A percentile compares a stretch with the other conserved stretches of the same genome.
Conservation (phyloP, 2,329 filamentous ascomycete genomes). For the Aschersonia sp. region DNA sequence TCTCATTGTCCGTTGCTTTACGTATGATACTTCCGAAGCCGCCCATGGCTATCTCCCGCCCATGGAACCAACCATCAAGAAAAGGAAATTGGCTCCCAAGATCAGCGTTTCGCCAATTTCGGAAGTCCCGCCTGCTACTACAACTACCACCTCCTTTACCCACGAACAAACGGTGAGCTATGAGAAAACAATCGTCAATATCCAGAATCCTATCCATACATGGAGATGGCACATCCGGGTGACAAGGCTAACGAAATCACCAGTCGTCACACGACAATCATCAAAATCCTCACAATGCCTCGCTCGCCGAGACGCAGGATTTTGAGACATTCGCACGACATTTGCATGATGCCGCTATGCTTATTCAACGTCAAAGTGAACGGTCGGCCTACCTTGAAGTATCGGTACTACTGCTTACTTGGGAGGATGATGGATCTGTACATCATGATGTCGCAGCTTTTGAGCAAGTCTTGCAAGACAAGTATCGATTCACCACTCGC, state of each 20-base stretch:
- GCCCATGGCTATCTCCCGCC: constrained; percentile 7
- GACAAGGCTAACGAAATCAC: neutral
- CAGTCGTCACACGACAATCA: constrained; percentile 13
- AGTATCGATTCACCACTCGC: constrained; percentile 46
- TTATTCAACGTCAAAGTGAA: constrained; percentile 50
- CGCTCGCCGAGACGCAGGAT: constrained; percentile 37
- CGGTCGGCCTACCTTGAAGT: constrained; percentile 41
- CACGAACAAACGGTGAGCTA: constrained; percentile 5
- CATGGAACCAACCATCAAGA: constrained; percentile 29
- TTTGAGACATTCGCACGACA: constrained; percentile 55
- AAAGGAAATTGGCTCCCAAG: constrained; percentile 29
- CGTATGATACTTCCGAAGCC: constrained; percentile 1
- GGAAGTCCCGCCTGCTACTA: constrained; percentile 12
- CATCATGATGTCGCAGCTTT: constrained; percentile 39
- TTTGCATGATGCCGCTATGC: constrained; percentile 53
- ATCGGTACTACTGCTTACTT: constrained; percentile 45
- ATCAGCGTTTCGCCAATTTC: constrained; percentile 17
- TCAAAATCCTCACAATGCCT: constrained; percentile 24
- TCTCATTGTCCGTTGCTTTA: no score
- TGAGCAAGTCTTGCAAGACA: constrained; percentile 42
- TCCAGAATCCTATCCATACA: neutral
- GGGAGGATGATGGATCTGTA: constrained; percentile 44
- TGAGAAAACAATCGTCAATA: neutral
- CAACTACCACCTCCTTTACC: neutral
- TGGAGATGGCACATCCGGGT: neutral